Base-by-base conservation (phyloP, 345 rosid genomes). In the Arabis hirsuta region DNA sequence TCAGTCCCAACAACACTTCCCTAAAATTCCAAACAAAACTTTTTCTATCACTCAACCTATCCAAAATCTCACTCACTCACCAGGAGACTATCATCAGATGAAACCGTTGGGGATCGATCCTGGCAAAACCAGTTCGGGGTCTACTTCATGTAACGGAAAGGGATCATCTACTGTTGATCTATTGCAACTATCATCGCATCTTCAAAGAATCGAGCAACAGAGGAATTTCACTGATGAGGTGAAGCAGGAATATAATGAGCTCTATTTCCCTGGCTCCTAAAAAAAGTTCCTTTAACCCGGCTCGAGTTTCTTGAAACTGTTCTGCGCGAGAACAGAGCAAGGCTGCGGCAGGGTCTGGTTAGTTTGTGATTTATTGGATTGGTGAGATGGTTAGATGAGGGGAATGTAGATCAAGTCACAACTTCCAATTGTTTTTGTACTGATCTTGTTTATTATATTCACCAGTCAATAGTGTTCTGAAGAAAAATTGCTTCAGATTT, bases 141-240 rank as follows among this genome's bases (percentile, higher is more conserved):
- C 82, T 60, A 64, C 53, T 38, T 60, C 83, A 48, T 67, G 82
- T 22, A 65, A 65, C 29, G 72, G 65, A 55, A 83, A 82, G 51
- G 84, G 74, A 38, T 47, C 79, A 38, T 62, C 86, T 3, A 88
- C 91, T 0, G 83, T 87, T 47, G 87, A 90, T 85, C 79, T 90
- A 82, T 78, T 84, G 27, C 93, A 84, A 38, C 72, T 93, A 16
- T 88, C 97, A 3, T 84, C 90, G 0, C 90, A 86, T 81, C 96
- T 88, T 78, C 88, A 83, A 62, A 83, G 82, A 56, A 90, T 92
- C 31, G 96, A 90, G 73, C 81, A 71, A 74, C 91, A 86, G 67
- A 88, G 86, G 78, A 87, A 74, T 65, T 83, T 80, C 42, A 63
- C 69, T 80, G 80, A 77, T 80, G 81, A 81, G 43, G 81, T 82